phyloP scores from a whole-genome alignment of 2,329 filamentous ascomycete genomes.

The Colletotrichum liaoningense region DNA sequence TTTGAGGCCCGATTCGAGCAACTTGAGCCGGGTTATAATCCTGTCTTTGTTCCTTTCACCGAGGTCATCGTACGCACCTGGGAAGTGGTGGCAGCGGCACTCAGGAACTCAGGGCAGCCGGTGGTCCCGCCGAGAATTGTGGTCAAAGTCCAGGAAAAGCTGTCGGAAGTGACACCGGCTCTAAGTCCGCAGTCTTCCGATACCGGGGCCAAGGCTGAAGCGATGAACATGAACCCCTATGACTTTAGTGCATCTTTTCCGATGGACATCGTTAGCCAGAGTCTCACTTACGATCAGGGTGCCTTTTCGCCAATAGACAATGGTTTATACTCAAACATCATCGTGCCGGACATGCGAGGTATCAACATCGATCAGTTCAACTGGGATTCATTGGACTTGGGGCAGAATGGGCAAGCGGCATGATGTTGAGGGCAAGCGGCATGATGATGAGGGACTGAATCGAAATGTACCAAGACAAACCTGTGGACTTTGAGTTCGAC shows the following conservation, averaged over 20 bases:
- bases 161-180: background rate
- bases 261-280: background rate
- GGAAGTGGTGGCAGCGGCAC: background rate
- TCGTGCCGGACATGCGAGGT: background rate
- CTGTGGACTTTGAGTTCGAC: background rate
- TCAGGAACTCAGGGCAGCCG: background rate
- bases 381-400: background rate
- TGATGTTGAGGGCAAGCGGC: background rate
- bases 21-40: background rate
- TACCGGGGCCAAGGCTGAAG: background rate
- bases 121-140: background rate
- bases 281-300: background rate
- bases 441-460: background rate
- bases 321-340: background rate
- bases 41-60: background rate
- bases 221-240: background rate
- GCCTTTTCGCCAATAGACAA: background rate
- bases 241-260: background rate
- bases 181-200: background rate
- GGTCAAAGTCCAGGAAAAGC: background rate
- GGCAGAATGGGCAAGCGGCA: background rate
- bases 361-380: background rate
- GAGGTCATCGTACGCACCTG: background rate
- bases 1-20: slow-evolving; percentile 18
- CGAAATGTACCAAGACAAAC: background rate